Conservation (phyloP, 2,329 filamentous ascomycete species). For the Trichoderma simmonsii region DNA sequence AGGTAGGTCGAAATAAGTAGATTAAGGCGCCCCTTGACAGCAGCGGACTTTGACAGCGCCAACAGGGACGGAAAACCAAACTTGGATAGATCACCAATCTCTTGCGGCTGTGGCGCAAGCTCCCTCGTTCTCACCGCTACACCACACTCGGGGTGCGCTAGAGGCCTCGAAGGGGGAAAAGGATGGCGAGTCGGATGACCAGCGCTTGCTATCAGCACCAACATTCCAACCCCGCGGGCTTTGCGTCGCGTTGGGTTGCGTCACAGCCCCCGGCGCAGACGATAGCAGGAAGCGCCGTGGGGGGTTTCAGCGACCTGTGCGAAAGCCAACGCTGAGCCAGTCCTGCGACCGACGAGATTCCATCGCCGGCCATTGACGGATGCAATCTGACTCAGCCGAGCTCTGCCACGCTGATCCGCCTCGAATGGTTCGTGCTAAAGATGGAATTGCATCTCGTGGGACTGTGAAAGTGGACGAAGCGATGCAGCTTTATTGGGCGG, state of each 20-base stretch:
- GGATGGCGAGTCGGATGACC: constrained; percentile 16
- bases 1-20: constrained; percentile 8
- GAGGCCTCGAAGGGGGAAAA: background rate
- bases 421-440: constrained; percentile 1
- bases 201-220: constrained; percentile 14
- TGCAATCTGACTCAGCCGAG: constrained; percentile 7
- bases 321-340: background rate
- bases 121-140: constrained; percentile 13
- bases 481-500: constrained; percentile 8
- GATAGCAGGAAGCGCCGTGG: constrained; percentile 5
- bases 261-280: constrained; percentile 1
- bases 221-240: constrained; percentile 14
- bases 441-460: background rate
- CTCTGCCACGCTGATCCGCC: background rate
- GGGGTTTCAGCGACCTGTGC: background rate
- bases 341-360: background rate
- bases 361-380: background rate
- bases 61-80: background rate
- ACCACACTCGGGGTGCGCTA: constrained; percentile 4
- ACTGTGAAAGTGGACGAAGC: background rate
- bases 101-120: constrained; percentile 16
- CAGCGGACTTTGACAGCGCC: constrained; percentile 5
- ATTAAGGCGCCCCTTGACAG: constrained; percentile 8
- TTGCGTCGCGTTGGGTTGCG: constrained; percentile 8
- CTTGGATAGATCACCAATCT: constrained; percentile 4